phyloP scores from a whole-genome alignment of 1,284 basidiomycete genomes.

The Macrocybe sp. region DNA sequence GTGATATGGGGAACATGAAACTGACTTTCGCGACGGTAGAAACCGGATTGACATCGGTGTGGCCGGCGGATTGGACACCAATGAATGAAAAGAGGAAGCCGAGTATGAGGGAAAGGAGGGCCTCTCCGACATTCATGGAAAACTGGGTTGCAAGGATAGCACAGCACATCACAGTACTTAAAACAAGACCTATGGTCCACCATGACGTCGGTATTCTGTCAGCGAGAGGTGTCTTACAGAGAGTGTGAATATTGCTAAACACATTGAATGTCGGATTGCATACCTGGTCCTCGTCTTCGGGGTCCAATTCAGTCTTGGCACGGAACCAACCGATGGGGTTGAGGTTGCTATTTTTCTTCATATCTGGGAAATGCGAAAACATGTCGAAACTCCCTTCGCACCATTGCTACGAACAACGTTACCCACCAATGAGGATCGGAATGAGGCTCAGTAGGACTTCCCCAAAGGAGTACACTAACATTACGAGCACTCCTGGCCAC shows the following conservation, averaged over 20 bases:
- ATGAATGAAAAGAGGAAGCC: conserved; percentile 70
- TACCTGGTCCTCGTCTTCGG: conserved; percentile 40
- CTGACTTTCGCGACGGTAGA: conserved; percentile 49
- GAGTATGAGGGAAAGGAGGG: conserved; percentile 49
- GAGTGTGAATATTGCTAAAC: no score
- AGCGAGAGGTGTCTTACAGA: conserved; percentile 31
- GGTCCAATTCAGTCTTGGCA: conserved; percentile 18
- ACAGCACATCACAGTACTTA: conserved; percentile 48
- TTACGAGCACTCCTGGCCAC: conserved; percentile 61
- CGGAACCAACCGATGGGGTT: conserved; percentile 27
- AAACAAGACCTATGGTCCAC: conserved; percentile 48
- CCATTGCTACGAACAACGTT: not conserved
- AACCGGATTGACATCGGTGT: conserved; percentile 58
- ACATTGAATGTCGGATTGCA: not conserved
- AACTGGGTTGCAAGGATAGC: conserved; percentile 53
- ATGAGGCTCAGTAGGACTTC: conserved; percentile 35
- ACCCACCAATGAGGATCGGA: conserved; percentile 27
- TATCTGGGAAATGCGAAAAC: conserved; percentile 5
- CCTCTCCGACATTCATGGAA: conserved; percentile 55
- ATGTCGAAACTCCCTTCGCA: not conserved
- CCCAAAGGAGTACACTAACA: conserved; percentile 47
- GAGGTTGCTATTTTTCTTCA: conserved; percentile 13
- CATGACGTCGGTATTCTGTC: conserved; percentile 54
- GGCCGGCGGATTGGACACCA: conserved; percentile 56
- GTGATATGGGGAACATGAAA: conserved; percentile 1